Percentiles rank a stretch among this genome's conserved stretches.
Evolutionary conservation across 2,329 filamentous ascomycete species (phyloP).

Genomic region (Aspergillus neoniger): DNA sequence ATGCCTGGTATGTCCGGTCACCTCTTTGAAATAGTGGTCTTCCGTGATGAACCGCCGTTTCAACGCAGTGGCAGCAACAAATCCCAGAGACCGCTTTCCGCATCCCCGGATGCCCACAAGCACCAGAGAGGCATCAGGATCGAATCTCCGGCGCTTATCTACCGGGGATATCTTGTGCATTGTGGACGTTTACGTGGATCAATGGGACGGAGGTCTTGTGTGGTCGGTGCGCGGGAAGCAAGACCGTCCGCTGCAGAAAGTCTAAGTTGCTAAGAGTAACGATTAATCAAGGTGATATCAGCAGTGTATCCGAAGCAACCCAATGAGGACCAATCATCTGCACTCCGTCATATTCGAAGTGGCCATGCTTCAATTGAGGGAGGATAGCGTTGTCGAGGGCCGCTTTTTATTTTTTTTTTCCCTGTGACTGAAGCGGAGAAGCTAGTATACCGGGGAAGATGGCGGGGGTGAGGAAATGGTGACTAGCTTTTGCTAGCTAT

Average conservation of each 20-base stretch:
- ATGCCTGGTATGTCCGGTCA: constrained; percentile 45
- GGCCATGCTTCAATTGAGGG: constrained; percentile 2
- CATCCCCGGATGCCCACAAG: constrained; percentile 48
- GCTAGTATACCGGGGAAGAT: constrained; percentile 2
- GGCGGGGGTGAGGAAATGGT: neutral
- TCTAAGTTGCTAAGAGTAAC: neutral
- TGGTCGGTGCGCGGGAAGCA: neutral
- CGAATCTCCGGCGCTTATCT: constrained; percentile 30
- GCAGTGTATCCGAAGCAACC: neutral
- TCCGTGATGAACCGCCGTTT: constrained; percentile 48
- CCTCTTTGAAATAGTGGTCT: constrained; percentile 47
- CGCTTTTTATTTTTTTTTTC: too few species aligned
- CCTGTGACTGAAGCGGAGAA: neutral
- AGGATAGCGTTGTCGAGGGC: neutral
- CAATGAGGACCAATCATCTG: neutral
- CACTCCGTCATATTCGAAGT: neutral
- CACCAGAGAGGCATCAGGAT: constrained; percentile 44
- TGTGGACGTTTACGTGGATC: neutral
- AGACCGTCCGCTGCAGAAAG: neutral
- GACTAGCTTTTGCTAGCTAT: neutral
- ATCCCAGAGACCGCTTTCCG: constrained; percentile 47
- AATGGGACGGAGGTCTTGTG: constrained; percentile 2
- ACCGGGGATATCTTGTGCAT: constrained; percentile 15
- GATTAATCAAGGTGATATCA: neutral
- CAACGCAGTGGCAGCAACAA: constrained; percentile 46